Base-by-base conservation (phyloP, 371 early-diverging fungal genomes). In the Mortierella sp. region DNA sequence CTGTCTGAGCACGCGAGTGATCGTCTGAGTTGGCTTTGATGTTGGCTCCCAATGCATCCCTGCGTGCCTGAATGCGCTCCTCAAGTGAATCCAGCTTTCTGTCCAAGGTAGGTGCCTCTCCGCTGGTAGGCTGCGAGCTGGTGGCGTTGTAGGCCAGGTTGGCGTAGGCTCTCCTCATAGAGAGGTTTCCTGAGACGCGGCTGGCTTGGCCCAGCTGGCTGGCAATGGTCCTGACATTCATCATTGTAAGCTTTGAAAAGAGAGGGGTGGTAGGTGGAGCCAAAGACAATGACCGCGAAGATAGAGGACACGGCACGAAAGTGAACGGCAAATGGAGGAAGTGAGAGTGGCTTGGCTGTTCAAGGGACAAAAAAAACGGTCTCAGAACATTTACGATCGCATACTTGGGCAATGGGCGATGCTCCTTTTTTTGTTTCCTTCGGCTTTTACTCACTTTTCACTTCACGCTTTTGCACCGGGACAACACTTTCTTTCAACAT, bases 1-100 rank as follows among this genome's bases (percentile, higher is more conserved):
- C 77, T 13, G 75, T 40, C 13, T 55, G 71, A 50, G 71, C 48
- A 34, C 48, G 67, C n/a, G 51, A 34, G 26, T 64, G 50, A 44
- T 78, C 83, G 54, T 80, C 81, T 57, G 69, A 48, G 40, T 67
- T 67, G 67, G 67, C 9, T 5, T 72, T 70, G 48, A 26, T 44
- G 50, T 67, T 75, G 37, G 48, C 61, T 34, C 64, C 67, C 46
- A 86, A 72, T 19, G 79, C 82, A 61, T 82, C 82, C 72, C 82
- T 76, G 57, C 86, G 86, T 69, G 86, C 86, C 80, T 82, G 86
- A 79, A 86, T 86, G 59, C 86, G 86, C 51, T 82, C 86, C 75
- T 86, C 86, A 59, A 86, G 79, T 13, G 86, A 82, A 77, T 78
- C 82, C 53, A 86, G 75, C 72, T 86, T 86, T 43, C 86, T 67